Evolutionary conservation across 2,329 filamentous ascomycete genomes (phyloP), one percentile per base, ranked within the genome.

Genomic region (Zymoseptoria tritici): DNA sequence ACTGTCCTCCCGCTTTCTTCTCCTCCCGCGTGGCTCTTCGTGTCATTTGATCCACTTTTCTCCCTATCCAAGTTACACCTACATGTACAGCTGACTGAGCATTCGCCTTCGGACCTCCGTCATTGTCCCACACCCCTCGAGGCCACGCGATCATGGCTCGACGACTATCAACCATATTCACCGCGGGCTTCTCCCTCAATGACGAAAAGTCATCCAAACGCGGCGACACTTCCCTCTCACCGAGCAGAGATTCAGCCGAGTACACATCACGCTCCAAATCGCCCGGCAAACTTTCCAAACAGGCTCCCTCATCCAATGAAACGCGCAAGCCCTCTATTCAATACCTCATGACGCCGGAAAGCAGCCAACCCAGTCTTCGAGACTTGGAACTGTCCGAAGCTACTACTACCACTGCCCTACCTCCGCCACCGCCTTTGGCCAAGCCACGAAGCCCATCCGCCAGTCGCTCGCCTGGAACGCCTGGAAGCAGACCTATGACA

Each of bases 91-190:
- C 36, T 46, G 36, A 46, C 36, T 16, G 13, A 46, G 5, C 16
- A 46, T 46, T n/a, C 36, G n/a, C 36, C 36, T 7, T 16, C 5
- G 16, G 36, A 16, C 36, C 16, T 46, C 36, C 36, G 4, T 46
- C 36, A 13, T 46, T 46, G 36, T n/a, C 36, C 36, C 13, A 46
- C 36, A 6, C 16, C 36, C 36, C 36, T 46, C 36, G 36, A 46
- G 13, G 16, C 36, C 36, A 46, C 36, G 36, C 36, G 52, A 60
- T 49, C 56, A 67, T 67, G 65, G 54, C 65, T 24, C 55, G 59
- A 54, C 64, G 65, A 56, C 60, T 67, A 24, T 67, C 65, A 19
- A 58, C 65, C 56, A 64, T 67, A 20, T 64, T 67, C 54, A 64
- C 60, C 55, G 24, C 52, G 22, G 57, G 56, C 56, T 57, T 62